Conservation (phyloP, 2,329 filamentous ascomycete genomes). For the Pseudocercospora eumusae region DNA sequence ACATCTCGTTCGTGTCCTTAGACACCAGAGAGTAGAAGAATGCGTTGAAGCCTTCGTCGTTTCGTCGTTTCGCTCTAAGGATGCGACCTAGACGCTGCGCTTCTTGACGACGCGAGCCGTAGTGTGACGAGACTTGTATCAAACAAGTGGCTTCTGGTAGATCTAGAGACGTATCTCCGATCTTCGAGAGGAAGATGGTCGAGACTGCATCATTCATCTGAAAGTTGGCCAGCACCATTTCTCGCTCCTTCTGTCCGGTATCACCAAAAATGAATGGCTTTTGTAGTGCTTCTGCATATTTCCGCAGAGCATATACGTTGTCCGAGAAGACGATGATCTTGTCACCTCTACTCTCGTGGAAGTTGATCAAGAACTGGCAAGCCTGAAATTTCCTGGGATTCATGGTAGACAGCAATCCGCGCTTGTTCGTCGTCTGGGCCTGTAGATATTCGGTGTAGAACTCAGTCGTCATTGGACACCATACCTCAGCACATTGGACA, state of each 20-base stretch:
- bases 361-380: slow-evolving; percentile 97
- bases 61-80: slow-evolving; percentile 88
- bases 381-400: slow-evolving; percentile 97
- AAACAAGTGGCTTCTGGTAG: slow-evolving; percentile 93
- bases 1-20: slow-evolving; percentile 98
- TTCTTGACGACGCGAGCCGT: slow-evolving; percentile 94
- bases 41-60: slow-evolving; percentile 97
- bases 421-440: slow-evolving; percentile 63
- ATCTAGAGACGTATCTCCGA: slow-evolving; percentile 97
- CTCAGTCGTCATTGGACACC: slow-evolving; percentile 98
- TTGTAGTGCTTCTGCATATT: slow-evolving; percentile 66
- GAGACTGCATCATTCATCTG: slow-evolving; percentile 88
- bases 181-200: slow-evolving; percentile 94
- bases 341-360: slow-evolving; percentile 90
- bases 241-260: slow-evolving; percentile 81
- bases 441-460: slow-evolving; percentile 94
- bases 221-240: slow-evolving; percentile 88
- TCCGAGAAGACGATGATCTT: slow-evolving; percentile 99
- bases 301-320: slow-evolving; percentile 88
- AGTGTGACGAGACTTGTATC: slow-evolving; percentile 97
- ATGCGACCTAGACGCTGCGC: slow-evolving; percentile 92
- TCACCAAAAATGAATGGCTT: slow-evolving; percentile 92
- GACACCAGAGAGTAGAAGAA: slow-evolving; percentile 98
- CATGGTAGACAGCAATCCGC: slow-evolving; percentile 84
- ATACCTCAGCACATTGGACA: slow-evolving; percentile 97